Conservation (phyloP, 2,329 filamentous ascomycete genomes). For the Aspergillus sp. region DNA sequence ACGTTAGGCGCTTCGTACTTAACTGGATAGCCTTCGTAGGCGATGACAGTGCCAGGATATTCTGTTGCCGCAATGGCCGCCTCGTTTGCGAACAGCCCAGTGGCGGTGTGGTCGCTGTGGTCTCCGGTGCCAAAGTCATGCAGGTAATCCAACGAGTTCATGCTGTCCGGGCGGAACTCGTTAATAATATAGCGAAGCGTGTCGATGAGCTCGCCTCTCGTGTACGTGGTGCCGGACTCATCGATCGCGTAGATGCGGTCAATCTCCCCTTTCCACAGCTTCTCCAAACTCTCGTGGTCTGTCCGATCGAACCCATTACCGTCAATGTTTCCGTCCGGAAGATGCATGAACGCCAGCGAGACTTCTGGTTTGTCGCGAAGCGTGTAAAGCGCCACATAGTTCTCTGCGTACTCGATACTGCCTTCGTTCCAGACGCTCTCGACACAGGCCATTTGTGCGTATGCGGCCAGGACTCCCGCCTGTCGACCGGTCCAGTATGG, state of each 20-base stretch:
- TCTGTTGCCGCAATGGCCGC: not conserved
- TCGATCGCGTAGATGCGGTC: not conserved
- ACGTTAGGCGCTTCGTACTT: not conserved
- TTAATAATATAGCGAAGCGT: conserved; percentile 1
- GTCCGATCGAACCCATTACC: conserved; percentile 10
- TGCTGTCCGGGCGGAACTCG: not conserved
- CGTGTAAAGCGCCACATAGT: conserved; percentile 8
- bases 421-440: conserved; percentile 6
- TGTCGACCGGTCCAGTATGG: conserved; percentile 10
- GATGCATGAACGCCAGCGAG: conserved; percentile 10
- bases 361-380: not conserved
- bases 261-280: conserved; percentile 9
- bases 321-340: conserved; percentile 11
- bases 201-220: not conserved
- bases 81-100: conserved; percentile 2
- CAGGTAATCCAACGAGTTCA: conserved; percentile 11
- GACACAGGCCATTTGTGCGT: conserved; percentile 9
- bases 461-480: not conserved
- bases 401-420: not conserved
- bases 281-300: conserved; percentile 6
- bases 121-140: conserved; percentile 9
- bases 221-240: conserved; percentile 4
- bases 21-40: conserved; percentile 16
- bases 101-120: conserved; percentile 13
- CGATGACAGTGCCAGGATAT: not conserved